These are phyloP conservation scores for Candida anglica DNA, from an alignment of 805 yeast genomes.

Conservation along the genomic window DNA sequence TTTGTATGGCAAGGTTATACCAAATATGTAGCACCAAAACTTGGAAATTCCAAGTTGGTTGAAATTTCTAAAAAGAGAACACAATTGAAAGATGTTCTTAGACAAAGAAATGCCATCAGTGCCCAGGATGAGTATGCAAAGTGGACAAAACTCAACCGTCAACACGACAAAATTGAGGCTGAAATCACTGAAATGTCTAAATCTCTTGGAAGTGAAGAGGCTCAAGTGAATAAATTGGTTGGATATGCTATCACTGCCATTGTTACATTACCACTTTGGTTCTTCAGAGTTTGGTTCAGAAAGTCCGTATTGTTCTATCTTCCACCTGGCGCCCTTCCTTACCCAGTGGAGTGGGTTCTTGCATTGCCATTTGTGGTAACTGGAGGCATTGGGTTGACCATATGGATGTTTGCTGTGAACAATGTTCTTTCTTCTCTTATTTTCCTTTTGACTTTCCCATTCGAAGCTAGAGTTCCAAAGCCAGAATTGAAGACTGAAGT, in stretches of 20 bases:
- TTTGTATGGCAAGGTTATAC: slow-evolving; percentile 36
- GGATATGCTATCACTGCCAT: slow-evolving; percentile 28
- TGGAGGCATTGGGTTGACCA: slow-evolving; percentile 59
- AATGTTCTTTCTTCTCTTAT: slow-evolving; percentile 20
- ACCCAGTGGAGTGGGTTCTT: slow-evolving; percentile 48
- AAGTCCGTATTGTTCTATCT: slow-evolving; percentile 54
- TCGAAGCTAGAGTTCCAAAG: slow-evolving; percentile 8
- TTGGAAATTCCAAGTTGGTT: slow-evolving; percentile 27
- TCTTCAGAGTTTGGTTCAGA: slow-evolving; percentile 49
- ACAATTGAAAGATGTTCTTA: slow-evolving; percentile 45
- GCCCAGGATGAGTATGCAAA: slow-evolving; percentile 94
- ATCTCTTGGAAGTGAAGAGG: slow-evolving; percentile 32
- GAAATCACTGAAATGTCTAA: slow-evolving; percentile 45
- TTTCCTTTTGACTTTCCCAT: slow-evolving; percentile 18
- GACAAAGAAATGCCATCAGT: slow-evolving; percentile 56
- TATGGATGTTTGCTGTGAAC: slow-evolving; percentile 49
- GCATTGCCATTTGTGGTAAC: slow-evolving; percentile 62
- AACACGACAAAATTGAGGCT: slow-evolving; percentile 50
- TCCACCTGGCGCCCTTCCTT: slow-evolving; percentile 56
- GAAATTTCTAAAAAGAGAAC: slow-evolving; percentile 23
- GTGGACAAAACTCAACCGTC: slow-evolving; percentile 90
- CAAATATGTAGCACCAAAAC: slow-evolving; percentile 20
- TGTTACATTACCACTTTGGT: slow-evolving; percentile 47
- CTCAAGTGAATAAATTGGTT: slow-evolving; percentile 28
- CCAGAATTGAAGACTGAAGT: slow-evolving; percentile 4